These are phyloP conservation scores for Glonium stellatum DNA, from an alignment of 495 filamentous ascomycete species.

Conservation along the genomic window DNA sequence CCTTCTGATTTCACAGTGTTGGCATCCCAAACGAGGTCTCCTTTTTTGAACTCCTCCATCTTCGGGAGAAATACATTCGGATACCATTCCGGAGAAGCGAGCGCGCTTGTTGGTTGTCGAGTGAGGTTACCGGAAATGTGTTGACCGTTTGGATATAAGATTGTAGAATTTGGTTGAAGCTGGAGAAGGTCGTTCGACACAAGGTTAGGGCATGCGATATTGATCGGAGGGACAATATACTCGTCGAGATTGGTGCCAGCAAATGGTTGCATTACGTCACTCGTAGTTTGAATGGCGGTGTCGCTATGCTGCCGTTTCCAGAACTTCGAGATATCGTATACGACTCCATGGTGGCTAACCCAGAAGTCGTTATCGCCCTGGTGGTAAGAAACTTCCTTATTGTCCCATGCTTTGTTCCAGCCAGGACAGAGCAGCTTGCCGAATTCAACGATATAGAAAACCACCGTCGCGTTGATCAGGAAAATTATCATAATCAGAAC, in stretches of 20 bases:
- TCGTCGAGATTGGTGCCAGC: constrained; percentile 69
- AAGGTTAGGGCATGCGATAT: constrained; percentile 61
- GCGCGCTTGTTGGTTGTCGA: constrained; percentile 47
- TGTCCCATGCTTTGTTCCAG: constrained; percentile 82
- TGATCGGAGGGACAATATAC: constrained; percentile 80
- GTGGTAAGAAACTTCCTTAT: constrained; percentile 64
- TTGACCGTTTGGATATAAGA: constrained; percentile 41
- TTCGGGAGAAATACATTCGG: constrained; percentile 60
- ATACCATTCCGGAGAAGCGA: constrained; percentile 72
- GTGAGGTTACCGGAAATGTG: constrained; percentile 60
- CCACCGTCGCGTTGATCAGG: constrained; percentile 71
- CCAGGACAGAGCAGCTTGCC: constrained; percentile 82
- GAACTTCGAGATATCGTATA: constrained; percentile 90
- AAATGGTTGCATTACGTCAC: constrained; percentile 63
- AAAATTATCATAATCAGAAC: constrained; percentile 74
- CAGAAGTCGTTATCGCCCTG: constrained; percentile 69
- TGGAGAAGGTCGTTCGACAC: constrained; percentile 47
- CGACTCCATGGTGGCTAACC: constrained; percentile 79
- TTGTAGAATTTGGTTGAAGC: constrained; percentile 59
- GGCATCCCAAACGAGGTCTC: constrained; percentile 63
- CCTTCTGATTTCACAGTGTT: constrained; percentile 55
- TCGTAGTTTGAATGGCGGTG: constrained; percentile 49
- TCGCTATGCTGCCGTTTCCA: constrained; percentile 79
- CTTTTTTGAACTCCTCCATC: constrained; percentile 81
- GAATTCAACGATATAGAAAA: constrained; percentile 90